A percentile compares a stretch with the other conserved stretches of the same genome.
Evolutionary conservation across 495 filamentous ascomycete species (phyloP).

Genomic region (Penicillium paxilli): DNA sequence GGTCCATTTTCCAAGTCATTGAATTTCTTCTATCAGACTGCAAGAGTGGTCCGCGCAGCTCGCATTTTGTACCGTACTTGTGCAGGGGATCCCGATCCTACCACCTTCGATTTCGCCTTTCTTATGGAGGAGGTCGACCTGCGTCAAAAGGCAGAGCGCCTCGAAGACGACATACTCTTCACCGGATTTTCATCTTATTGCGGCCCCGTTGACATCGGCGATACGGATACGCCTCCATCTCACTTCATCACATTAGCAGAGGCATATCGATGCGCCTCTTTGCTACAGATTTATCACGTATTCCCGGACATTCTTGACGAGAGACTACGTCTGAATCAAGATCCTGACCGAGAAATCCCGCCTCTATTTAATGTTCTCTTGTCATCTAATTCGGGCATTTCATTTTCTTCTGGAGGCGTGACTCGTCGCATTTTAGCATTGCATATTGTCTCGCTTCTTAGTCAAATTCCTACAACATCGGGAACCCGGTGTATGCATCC

Average conservation of each 20-base stretch:
- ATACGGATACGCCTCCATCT: conserved; percentile 24
- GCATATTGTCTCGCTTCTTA: conserved; percentile 26
- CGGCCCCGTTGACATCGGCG: conserved; percentile 24
- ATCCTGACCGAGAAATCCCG: conserved; percentile 7
- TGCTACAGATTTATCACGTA: conserved; percentile 28
- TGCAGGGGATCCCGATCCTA: conserved; percentile 9
- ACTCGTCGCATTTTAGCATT: conserved; percentile 19
- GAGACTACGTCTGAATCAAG: conserved; percentile 10
- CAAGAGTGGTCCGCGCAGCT: conserved; percentile 18
- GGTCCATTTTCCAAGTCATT: conserved; percentile 22
- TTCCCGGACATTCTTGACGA: conserved; percentile 25
- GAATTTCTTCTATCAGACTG: conserved; percentile 21
- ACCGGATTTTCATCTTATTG: conserved; percentile 23
- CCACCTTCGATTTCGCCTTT: conserved; percentile 17
- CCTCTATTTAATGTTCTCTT: conserved; percentile 21
- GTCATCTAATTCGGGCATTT: neutral
- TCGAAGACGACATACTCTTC: conserved; percentile 25
- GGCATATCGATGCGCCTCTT: conserved; percentile 23
- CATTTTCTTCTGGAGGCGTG: conserved; percentile 11
- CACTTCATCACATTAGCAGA: conserved; percentile 28
- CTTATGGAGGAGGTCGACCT: conserved; percentile 23
- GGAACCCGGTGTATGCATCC: conserved; percentile 27
- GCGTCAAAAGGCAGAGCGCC: conserved; percentile 16
- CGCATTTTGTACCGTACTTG: conserved; percentile 14
- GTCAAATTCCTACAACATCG: conserved; percentile 23